Evolutionary conservation across 352 stramenopile species (phyloP).

Genomic region (Pythium biforme): DNA sequence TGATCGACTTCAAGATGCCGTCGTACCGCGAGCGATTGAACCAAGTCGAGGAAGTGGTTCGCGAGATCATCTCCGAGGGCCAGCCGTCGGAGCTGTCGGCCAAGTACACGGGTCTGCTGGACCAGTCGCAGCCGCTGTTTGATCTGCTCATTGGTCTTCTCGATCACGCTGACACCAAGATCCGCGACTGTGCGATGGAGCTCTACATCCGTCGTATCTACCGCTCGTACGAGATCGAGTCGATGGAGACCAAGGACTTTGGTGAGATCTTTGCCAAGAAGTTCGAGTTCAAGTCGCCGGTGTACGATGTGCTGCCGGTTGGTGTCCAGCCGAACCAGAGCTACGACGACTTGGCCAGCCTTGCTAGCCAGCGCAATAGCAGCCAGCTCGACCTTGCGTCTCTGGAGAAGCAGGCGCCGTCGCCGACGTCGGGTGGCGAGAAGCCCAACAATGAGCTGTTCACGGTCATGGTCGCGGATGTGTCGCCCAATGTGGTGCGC

Average conservation of each 20-base stretch:
- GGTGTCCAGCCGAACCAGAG: slow-evolving; percentile 74
- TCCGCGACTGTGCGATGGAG: slow-evolving; percentile 77
- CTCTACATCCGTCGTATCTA: slow-evolving; percentile 86
- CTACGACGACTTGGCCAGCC: slow-evolving; percentile 77
- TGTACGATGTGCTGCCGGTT: slow-evolving; percentile 76
- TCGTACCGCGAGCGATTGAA: slow-evolving; percentile 91
- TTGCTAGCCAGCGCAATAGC: slow-evolving; percentile 56
- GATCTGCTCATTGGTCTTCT: slow-evolving; percentile 81
- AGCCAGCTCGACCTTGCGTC: slow-evolving; percentile 40
- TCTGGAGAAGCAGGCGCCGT: slow-evolving; percentile 33
- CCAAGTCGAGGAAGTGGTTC: slow-evolving; percentile 75
- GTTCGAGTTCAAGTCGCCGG: slow-evolving; percentile 84
- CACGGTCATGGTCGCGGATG: slow-evolving; percentile 67
- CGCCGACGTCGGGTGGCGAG: slow-evolving; percentile 26
- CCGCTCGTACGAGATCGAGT: slow-evolving; percentile 82
- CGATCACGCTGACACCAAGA: slow-evolving; percentile 59
- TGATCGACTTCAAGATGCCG: slow-evolving; percentile 97
- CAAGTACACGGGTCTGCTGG: slow-evolving; percentile 60
- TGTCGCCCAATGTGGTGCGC: slow-evolving; percentile 65
- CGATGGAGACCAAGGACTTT: slow-evolving; percentile 71
- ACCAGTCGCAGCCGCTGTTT: slow-evolving; percentile 85
- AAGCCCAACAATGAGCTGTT: slow-evolving; percentile 27
- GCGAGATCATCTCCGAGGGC: slow-evolving; percentile 57
- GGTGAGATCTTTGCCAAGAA: slow-evolving; percentile 76
- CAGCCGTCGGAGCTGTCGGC: slow-evolving; percentile 48